Evolutionary conservation across 2,329 filamentous ascomycete species (phyloP).

Genomic region (Didymella segeticola): DNA sequence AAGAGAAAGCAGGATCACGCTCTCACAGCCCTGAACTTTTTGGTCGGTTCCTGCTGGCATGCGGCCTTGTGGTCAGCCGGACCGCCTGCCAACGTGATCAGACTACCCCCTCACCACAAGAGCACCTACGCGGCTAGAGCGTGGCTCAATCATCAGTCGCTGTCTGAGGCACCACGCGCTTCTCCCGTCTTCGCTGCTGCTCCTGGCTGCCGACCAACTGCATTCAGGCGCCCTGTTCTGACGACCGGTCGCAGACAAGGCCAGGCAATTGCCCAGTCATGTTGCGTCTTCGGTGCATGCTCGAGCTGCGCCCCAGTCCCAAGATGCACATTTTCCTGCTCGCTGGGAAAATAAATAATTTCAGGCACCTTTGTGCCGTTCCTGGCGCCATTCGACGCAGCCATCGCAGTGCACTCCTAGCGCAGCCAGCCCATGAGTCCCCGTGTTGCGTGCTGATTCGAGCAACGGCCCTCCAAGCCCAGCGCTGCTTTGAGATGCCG

Average conservation of each 20-base stretch:
- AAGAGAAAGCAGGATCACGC: background rate
- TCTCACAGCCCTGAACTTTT: background rate
- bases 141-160: constrained; percentile 25
- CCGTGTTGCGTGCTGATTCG: constrained; percentile 30
- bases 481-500: constrained; percentile 20
- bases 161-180: constrained; percentile 18
- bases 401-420: constrained; percentile 22
- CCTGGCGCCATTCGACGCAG: constrained; percentile 29
- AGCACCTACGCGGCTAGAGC: constrained; percentile 19
- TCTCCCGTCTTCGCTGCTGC: constrained; percentile 14
- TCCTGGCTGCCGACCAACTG: too few relatives aligned
- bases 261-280: constrained; percentile 13
- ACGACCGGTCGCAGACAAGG: too few relatives aligned
- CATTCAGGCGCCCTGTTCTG: constrained; percentile 15
- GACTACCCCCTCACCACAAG: constrained; percentile 21
- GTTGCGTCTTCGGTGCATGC: constrained; percentile 10
- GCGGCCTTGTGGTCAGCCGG: constrained; percentile 15
- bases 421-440: constrained; percentile 11
- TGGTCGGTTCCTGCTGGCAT: constrained; percentile 12
- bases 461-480: constrained; percentile 22
- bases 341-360: constrained; percentile 2
- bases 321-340: constrained; percentile 8
- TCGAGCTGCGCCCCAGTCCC: constrained; percentile 10
- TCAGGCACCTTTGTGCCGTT: constrained; percentile 30
- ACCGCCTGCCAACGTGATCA: constrained; percentile 28